Conservation (phyloP, 768 basidiomycete species). For the Tylopilus sp. region DNA sequence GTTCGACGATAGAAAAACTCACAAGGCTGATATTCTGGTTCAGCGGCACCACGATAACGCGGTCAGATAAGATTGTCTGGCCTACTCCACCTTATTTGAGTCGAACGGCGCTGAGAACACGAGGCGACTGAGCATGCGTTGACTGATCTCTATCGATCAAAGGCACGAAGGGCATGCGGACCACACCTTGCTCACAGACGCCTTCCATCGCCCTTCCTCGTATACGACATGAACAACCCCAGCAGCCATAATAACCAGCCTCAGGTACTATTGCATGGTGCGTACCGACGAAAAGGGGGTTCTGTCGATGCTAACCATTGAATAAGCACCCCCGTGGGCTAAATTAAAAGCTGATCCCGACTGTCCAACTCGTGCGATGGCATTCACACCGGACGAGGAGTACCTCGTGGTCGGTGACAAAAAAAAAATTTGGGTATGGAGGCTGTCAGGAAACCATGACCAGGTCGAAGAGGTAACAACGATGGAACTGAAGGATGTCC, state of each 20-base stretch:
- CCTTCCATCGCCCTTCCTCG: background rate
- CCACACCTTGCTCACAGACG: background rate
- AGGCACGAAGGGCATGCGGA: background rate
- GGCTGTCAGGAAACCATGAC: background rate
- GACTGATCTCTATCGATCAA: slow-evolving; percentile 5
- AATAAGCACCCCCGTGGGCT: background rate
- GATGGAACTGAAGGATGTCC: slow-evolving; percentile 3
- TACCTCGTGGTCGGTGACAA: slow-evolving; percentile 12
- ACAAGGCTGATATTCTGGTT: background rate
- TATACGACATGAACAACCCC: background rate
- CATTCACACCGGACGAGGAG: slow-evolving; percentile 3
- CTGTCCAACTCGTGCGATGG: slow-evolving; percentile 4
- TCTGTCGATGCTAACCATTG: background rate
- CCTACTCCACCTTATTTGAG: too few species aligned
- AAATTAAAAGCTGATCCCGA: background rate
- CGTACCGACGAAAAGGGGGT: background rate
- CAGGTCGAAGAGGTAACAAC: background rate
- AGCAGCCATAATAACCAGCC: background rate
- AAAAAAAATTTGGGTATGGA: slow-evolving; percentile 8
- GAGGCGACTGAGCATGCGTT: background rate
- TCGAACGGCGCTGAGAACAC: too few species aligned
- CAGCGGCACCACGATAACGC: background rate
- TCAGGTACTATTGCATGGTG: background rate
- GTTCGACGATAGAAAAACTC: background rate
- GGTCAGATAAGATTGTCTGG: too few species aligned